Evolutionary conservation across 257 asterid species (phyloP).

Genomic region (Rehmannia glutinosa): DNA sequence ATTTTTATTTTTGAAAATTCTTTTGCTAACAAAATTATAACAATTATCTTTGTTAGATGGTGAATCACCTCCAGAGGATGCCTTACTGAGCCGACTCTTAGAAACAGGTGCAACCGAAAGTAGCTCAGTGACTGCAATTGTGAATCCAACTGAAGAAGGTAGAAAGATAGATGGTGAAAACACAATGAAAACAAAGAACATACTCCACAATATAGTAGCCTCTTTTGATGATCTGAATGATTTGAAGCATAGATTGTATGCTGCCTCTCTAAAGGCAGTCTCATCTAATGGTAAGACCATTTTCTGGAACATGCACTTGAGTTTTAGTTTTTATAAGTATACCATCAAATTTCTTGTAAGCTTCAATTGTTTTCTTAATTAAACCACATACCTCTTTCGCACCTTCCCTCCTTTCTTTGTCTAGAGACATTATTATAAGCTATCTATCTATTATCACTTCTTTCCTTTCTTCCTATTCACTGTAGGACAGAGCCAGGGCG

Average conservation of each 20-base stretch:
- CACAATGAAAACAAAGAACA: slow-evolving; percentile 31
- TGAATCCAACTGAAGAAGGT: slow-evolving; percentile 33
- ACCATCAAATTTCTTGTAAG: neutral
- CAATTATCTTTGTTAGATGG: slow-evolving; percentile 41
- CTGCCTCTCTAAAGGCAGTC: slow-evolving; percentile 40
- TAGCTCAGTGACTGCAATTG: slow-evolving; percentile 41
- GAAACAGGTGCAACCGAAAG: slow-evolving; percentile 79
- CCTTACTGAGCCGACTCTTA: slow-evolving; percentile 58
- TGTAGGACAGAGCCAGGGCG: slow-evolving; percentile 56
- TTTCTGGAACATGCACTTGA: neutral
- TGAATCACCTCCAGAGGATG: slow-evolving; percentile 50
- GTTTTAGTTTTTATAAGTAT: neutral
- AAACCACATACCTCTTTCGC: neutral
- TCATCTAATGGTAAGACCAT: slow-evolving; percentile 60
- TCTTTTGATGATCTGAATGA: slow-evolving; percentile 47
- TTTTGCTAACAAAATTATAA: slow-evolving; percentile 21
- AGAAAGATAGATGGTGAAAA: slow-evolving; percentile 39
- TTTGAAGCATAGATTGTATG: slow-evolving; percentile 43
- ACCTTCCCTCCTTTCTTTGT: neutral
- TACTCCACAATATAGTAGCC: slow-evolving; percentile 41
- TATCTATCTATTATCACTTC: neutral
- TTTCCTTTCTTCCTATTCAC: slow-evolving; percentile 17
- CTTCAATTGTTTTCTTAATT: neutral
- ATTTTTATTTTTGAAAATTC: neutral
- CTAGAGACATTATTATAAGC: neutral